Evolutionary conservation across 176 grass and related monocot genomes (phyloP), one percentile per base, ranked within the genome.

Genomic region (Triticum monococcum): DNA sequence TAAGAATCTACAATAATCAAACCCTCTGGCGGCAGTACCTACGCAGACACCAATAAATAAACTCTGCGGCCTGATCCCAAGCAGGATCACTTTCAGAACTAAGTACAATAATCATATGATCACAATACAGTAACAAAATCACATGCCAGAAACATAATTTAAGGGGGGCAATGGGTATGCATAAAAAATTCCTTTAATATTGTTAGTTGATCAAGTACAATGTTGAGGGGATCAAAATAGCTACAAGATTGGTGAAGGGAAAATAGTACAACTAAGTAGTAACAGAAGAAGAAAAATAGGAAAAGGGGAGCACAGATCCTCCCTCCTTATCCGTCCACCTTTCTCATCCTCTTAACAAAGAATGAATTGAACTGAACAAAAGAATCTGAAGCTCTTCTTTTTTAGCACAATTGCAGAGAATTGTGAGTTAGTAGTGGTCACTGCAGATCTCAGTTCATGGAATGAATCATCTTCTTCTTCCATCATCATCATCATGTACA

Each of bases 371-470:
- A 91, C 85, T 86, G 90, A 91, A 88, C 86, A 78, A 87, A 88
- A 88, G 86, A 88, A 88, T 88, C 82, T 88, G 90, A 88, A 88
- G 90, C 82, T 52, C 68, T 72, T 70, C 80, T 50, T 69, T 85
- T 81, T 85, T 85, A 85, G 41, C 90, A 88, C 90, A 91, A 67
- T 82, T 88, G 41, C 37, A 57, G 86, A 86, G 56, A 78, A 90
- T 59, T 79, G 82, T 64, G 89, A 91, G 89, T 91, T 82, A 86
- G 86, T 79, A 79, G 74, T 78, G 71, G 90, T 81, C 71, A 91
- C 86, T 85, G 90, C 90, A 91, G 86, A 85, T 91, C 90, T 88
- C 82, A 88, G 86, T 88, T 88, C 90, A 88, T 82, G 86, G 90
- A 52, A 88, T 82, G 86, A 86, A 52, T 75, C 43, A 65, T 88